phyloP scores from a whole-genome alignment of 225 moss, liverwort and hornwort genomes.

The Physcomitrellopsis africana region DNA sequence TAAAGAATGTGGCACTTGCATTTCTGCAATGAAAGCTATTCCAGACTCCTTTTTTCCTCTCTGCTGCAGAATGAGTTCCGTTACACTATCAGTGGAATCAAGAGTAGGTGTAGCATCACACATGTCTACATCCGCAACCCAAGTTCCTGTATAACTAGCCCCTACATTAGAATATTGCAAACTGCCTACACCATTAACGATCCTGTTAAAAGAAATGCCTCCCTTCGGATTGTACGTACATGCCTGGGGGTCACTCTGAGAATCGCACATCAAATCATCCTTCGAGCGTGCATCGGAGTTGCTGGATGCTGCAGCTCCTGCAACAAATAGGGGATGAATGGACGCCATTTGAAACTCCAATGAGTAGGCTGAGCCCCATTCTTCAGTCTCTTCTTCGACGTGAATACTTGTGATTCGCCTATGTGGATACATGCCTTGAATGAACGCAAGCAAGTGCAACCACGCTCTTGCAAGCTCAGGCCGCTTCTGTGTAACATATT shows the following conservation, averaged over 20 bases:
- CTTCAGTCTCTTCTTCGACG: constrained; percentile 87
- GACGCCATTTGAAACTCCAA: constrained; percentile 77
- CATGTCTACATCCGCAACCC: constrained; percentile 72
- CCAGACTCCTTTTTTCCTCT: constrained; percentile 48
- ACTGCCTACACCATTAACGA: constrained; percentile 55
- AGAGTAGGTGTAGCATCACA: constrained; percentile 63
- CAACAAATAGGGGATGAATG: constrained; percentile 80
- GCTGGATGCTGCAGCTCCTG: constrained; percentile 69
- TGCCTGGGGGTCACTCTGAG: constrained; percentile 30
- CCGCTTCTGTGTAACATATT: constrained; percentile 70
- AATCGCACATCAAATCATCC: constrained; percentile 42
- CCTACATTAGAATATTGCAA: constrained; percentile 47
- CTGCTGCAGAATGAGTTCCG: constrained; percentile 33
- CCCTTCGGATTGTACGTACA: constrained; percentile 32
- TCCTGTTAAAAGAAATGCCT: constrained; percentile 47
- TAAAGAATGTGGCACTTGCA: constrained; percentile 54
- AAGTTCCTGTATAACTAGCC: constrained; percentile 43
- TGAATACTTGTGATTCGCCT: constrained; percentile 74
- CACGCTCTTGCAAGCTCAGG: constrained; percentile 78
- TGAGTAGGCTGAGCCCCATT: constrained; percentile 73
- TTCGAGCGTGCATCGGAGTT: constrained; percentile 40
- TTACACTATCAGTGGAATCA: constrained; percentile 31
- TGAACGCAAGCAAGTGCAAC: constrained; percentile 82
- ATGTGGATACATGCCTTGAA: constrained; percentile 91
- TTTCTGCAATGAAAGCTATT: constrained; percentile 36